Percentiles rank a stretch among this genome's conserved stretches.
phyloP scores from a whole-genome alignment of 352 stramenopile species.

The Globisporangium rhizosaccharum region DNA sequence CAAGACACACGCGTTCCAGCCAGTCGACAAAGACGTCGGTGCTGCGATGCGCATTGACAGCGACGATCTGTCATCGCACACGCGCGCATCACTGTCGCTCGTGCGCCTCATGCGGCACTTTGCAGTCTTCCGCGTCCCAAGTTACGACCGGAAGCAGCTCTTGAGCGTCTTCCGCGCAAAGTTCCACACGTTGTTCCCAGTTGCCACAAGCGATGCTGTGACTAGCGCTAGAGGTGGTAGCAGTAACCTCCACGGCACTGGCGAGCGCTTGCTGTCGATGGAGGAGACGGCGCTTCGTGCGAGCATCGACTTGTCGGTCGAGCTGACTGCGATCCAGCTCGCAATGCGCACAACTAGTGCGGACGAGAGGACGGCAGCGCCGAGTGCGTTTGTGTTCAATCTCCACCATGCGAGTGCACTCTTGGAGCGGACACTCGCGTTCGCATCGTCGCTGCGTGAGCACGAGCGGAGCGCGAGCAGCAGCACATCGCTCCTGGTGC shows the following conservation, averaged over 20 bases:
- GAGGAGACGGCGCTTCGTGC: constrained; percentile 48
- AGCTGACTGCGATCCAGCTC: constrained; percentile 35
- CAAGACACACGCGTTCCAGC: constrained; percentile 19
- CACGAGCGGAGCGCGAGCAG: neutral
- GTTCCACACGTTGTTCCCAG: constrained; percentile 26
- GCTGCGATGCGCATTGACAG: constrained; percentile 25
- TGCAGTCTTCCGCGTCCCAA: constrained; percentile 32
- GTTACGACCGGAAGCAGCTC: constrained; percentile 39
- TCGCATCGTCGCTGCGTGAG: constrained; percentile 11
- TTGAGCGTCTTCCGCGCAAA: constrained; percentile 46
- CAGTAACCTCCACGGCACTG: neutral
- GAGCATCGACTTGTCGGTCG: constrained; percentile 39
- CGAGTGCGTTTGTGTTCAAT: constrained; percentile 35
- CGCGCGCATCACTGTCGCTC: neutral
- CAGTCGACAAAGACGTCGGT: constrained; percentile 33
- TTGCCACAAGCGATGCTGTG: neutral
- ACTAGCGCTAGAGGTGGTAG: neutral
- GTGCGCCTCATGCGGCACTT: constrained; percentile 48
- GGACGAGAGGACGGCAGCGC: neutral
- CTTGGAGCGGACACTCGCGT: constrained; percentile 32
- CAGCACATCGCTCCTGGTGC: constrained; percentile 29
- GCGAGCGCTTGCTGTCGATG: constrained; percentile 22
- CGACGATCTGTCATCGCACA: neutral
- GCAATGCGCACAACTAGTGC: neutral
- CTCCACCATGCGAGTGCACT: constrained; percentile 41